Percentiles rank a stretch among this genome's conserved stretches.
Conservation (phyloP, 257 asterid genomes). For the Solanum chilense region DNA sequence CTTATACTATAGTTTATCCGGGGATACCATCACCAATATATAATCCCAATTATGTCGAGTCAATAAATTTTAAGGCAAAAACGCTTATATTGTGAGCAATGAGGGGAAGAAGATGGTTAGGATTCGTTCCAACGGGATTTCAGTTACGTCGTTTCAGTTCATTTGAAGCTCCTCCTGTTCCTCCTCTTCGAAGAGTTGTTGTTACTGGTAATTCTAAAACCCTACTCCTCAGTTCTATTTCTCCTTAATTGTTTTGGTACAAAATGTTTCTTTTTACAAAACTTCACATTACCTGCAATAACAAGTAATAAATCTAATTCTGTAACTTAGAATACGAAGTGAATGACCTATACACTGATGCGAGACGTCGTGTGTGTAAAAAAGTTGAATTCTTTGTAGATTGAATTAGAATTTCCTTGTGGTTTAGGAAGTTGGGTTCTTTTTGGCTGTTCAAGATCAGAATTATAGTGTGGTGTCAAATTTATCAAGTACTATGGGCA, state of each 20-base stretch:
- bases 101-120: conserved; percentile 19
- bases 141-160: conserved; percentile 35
- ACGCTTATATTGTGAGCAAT: conserved; percentile 1
- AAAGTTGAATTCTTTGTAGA: background rate
- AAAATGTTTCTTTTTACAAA: background rate
- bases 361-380: background rate
- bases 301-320: background rate
- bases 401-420: background rate
- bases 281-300: background rate
- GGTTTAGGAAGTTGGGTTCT: background rate
- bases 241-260: background rate
- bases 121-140: conserved; percentile 13
- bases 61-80: background rate
- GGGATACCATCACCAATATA: too few relatives aligned
- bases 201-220: conserved; percentile 48
- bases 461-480: background rate
- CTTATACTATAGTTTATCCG: too few relatives aligned
- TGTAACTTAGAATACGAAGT: background rate
- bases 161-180: conserved; percentile 55
- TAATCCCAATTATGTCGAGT: background rate
- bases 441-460: background rate
- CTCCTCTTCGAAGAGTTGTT: conserved; percentile 61
- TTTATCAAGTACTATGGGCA: background rate
- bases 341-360: background rate
- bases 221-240: background rate